Evolutionary conservation across 495 filamentous ascomycete genomes (phyloP).

Genomic region (Hypoxylon crocopeplum): DNA sequence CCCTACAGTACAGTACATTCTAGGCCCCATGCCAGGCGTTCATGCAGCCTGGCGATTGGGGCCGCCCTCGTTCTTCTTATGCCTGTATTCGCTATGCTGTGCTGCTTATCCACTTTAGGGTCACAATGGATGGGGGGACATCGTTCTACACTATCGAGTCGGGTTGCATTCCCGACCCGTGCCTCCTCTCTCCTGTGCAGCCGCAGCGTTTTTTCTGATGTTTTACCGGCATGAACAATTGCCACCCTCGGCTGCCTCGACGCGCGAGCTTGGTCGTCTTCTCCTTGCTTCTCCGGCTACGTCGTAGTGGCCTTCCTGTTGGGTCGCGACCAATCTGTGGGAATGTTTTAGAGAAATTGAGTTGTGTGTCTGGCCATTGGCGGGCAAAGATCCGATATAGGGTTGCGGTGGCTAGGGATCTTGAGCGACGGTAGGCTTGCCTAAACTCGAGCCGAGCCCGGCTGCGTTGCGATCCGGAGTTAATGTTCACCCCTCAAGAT

Average conservation of each 20-base stretch:
- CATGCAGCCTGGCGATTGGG: slow-evolving; percentile 40
- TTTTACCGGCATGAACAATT: slow-evolving; percentile 41
- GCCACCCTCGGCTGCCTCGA: slow-evolving; percentile 27
- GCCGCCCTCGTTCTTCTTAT: slow-evolving; percentile 31
- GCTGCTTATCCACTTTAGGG: slow-evolving; percentile 35
- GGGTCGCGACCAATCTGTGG: slow-evolving; percentile 36
- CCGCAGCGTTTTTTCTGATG: slow-evolving; percentile 39
- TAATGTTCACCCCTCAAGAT: slow-evolving; percentile 22
- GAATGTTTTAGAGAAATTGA: slow-evolving; percentile 38
- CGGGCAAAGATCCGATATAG: slow-evolving; percentile 30
- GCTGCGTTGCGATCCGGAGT: slow-evolving; percentile 34
- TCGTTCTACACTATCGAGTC: slow-evolving; percentile 38
- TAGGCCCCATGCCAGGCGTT: slow-evolving; percentile 35
- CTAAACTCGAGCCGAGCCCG: slow-evolving; percentile 33
- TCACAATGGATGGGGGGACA: slow-evolving; percentile 31
- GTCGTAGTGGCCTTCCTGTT: slow-evolving; percentile 39
- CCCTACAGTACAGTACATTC: slow-evolving; percentile 6
- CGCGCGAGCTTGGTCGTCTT: slow-evolving; percentile 15
- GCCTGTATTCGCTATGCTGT: slow-evolving; percentile 33
- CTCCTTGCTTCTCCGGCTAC: slow-evolving; percentile 25
- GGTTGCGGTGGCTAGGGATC: slow-evolving; percentile 23
- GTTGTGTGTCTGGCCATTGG: slow-evolving; percentile 26
- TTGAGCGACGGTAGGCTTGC: slow-evolving; percentile 21
- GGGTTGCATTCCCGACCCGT: slow-evolving; percentile 41
- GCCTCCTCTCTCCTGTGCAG: slow-evolving; percentile 38